These are phyloP conservation scores for Dillenia turbinata DNA, from an alignment of 164 flowering plant species.

Conservation along the genomic window DNA sequence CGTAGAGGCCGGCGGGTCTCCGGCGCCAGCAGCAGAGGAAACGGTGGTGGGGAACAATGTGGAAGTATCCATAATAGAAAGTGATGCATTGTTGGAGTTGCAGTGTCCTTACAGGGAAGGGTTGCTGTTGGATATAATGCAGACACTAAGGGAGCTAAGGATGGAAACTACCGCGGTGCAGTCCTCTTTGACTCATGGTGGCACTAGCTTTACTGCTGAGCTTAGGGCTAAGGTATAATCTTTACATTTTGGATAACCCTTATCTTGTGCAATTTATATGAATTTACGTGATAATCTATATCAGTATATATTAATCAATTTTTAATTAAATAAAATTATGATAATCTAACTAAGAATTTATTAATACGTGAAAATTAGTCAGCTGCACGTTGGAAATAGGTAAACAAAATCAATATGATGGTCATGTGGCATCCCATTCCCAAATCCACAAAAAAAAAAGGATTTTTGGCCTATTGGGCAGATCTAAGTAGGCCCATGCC, in stretches of 20 bases:
- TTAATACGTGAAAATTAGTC: too few species aligned
- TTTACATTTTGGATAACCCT: neutral
- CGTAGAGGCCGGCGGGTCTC: slow-evolving; percentile 38
- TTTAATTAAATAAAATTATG: too few species aligned
- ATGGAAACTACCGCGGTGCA: slow-evolving; percentile 68
- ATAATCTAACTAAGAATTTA: too few species aligned
- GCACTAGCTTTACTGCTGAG: slow-evolving; percentile 62
- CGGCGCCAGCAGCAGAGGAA: slow-evolving; percentile 6
- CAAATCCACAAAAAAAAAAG: too few species aligned
- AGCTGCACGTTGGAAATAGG: too few species aligned
- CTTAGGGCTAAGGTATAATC: slow-evolving; percentile 82
- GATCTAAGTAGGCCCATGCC: too few species aligned
- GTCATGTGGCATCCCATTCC: too few species aligned
- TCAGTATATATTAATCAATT: too few species aligned
- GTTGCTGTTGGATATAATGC: slow-evolving; percentile 73
- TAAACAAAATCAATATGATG: too few species aligned
- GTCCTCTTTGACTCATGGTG: slow-evolving; percentile 52
- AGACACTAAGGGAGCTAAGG: slow-evolving; percentile 51
- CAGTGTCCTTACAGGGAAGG: slow-evolving; percentile 72
- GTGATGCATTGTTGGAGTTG: slow-evolving; percentile 79
- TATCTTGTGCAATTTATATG: too few species aligned
- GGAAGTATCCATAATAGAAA: slow-evolving; percentile 90
- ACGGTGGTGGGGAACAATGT: slow-evolving; percentile 21
- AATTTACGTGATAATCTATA: too few species aligned
- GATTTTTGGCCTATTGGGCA: too few species aligned